phyloP scores from a whole-genome alignment of 805 yeast species.

The Naumovozyma castellii region DNA sequence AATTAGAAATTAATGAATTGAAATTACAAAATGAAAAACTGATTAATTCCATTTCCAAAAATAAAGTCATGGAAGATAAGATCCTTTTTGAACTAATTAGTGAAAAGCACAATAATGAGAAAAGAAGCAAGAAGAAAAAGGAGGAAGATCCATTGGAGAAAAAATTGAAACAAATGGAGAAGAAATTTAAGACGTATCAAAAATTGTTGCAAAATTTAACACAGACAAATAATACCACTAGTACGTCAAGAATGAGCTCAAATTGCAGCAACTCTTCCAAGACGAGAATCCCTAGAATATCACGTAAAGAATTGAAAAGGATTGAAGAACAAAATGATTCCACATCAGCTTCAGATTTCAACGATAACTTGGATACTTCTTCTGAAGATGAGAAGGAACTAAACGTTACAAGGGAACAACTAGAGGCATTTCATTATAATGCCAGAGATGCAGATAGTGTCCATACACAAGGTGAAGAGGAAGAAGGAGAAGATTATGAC shows the following conservation, averaged over 20 bases:
- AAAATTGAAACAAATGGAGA: constrained; percentile 24
- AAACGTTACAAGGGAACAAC: constrained; percentile 1
- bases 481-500: constrained; percentile 5
- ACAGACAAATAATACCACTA: constrained; percentile 1
- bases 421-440: background rate
- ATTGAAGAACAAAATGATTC: constrained; percentile 21
- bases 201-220: constrained; percentile 17
- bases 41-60: constrained; percentile 21
- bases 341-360: background rate
- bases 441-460: constrained; percentile 1
- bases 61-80: constrained; percentile 21
- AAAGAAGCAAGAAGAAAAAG: background rate
- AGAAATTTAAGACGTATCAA: constrained; percentile 23
- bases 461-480: constrained; percentile 11
- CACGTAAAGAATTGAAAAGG: constrained; percentile 17
- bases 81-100: constrained; percentile 11
- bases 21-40: constrained; percentile 28
- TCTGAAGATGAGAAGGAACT: constrained; percentile 1
- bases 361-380: background rate
- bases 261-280: background rate
- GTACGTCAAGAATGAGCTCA: background rate
- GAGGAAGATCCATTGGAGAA: constrained; percentile 14
- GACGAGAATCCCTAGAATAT: constrained; percentile 19
- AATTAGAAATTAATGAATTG: constrained; percentile 26
- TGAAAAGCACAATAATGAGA: constrained; percentile 4